These are phyloP conservation scores for Notholithocarpus densiflorus DNA, from an alignment of 306 rosid species.

Conservation along the genomic window DNA sequence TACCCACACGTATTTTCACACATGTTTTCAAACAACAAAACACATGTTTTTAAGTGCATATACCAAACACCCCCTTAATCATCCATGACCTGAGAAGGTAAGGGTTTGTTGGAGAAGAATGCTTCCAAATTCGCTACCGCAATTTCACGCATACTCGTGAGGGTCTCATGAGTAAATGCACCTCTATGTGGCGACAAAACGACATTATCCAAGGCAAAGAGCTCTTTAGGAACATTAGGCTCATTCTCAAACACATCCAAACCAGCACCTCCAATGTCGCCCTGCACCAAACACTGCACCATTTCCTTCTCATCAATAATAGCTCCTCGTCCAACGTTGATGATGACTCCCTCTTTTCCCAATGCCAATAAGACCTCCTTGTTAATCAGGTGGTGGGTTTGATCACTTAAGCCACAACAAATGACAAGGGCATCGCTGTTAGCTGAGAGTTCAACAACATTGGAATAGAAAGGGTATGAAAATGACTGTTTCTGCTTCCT, in stretches of 20 bases:
- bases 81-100: too few relatives aligned
- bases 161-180: too few relatives aligned
- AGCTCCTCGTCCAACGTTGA: slow-evolving; percentile 48
- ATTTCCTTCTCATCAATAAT: slow-evolving; percentile 42
- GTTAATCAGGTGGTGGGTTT: slow-evolving; percentile 41
- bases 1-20: too few relatives aligned
- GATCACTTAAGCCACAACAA: slow-evolving; percentile 42
- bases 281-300: slow-evolving; percentile 16
- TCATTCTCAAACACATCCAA: slow-evolving; percentile 63
- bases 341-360: slow-evolving; percentile 41
- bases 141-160: too few relatives aligned
- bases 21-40: too few relatives aligned
- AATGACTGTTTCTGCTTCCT: slow-evolving; percentile 33
- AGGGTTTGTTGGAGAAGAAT: too few relatives aligned
- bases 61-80: too few relatives aligned
- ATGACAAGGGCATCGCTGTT: slow-evolving; percentile 33
- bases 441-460: slow-evolving; percentile 38
- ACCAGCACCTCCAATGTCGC: slow-evolving; percentile 41
- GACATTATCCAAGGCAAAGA: slow-evolving; percentile 40
- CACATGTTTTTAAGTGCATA: too few relatives aligned
- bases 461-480: slow-evolving; percentile 34
- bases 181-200: slow-evolving; percentile 24
- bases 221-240: slow-evolving; percentile 38
- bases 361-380: slow-evolving; percentile 38
- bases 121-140: too few relatives aligned